Evolutionary conservation across 2,329 filamentous ascomycete species (phyloP).

Genomic region (Xylaria polymorpha): DNA sequence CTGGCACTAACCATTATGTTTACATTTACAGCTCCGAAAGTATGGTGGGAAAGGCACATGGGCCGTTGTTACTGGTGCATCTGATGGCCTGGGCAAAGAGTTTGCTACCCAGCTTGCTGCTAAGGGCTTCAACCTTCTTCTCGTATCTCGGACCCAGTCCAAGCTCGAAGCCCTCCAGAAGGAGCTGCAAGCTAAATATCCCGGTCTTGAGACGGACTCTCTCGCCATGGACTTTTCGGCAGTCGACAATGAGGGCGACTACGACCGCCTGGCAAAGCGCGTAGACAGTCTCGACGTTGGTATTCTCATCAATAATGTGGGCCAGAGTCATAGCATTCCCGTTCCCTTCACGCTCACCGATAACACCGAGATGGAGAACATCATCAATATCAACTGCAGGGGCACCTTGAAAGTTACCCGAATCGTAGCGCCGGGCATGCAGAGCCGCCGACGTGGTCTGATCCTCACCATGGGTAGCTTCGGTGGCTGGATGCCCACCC

Average conservation of each 20-base stretch:
- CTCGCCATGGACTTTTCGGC: conserved; percentile 90
- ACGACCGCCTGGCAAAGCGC: conserved; percentile 75
- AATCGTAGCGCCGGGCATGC: conserved; percentile 85
- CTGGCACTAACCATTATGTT: conserved; percentile 38
- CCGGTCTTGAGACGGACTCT: conserved; percentile 76
- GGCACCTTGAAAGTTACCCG: conserved; percentile 91
- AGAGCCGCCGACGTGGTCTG: conserved; percentile 83
- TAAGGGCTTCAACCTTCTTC: conserved; percentile 93
- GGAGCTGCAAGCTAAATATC: conserved; percentile 79
- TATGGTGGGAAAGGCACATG: conserved; percentile 94
- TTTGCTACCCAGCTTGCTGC: conserved; percentile 89
- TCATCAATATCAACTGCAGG: conserved; percentile 94
- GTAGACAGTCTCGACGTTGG: conserved; percentile 81
- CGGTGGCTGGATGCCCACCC: conserved; percentile 90
- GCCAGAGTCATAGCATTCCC: conserved; percentile 91
- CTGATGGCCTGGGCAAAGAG: conserved; percentile 96
- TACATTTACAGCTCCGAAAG: conserved; percentile 74
- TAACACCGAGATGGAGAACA: conserved; percentile 83
- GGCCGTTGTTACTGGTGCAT: conserved; percentile 94
- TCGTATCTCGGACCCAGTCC: conserved; percentile 93
- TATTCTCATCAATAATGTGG: conserved; percentile 96
- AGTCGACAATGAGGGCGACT: conserved; percentile 81
- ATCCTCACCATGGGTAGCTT: conserved; percentile 98
- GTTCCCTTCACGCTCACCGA: conserved; percentile 86
- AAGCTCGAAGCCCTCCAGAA: conserved; percentile 83